A percentile compares a stretch with the other conserved stretches of the same genome.
Evolutionary conservation across 2,329 filamentous ascomycete genomes (phyloP).

Genomic region (Amauroascus verrucosus): DNA sequence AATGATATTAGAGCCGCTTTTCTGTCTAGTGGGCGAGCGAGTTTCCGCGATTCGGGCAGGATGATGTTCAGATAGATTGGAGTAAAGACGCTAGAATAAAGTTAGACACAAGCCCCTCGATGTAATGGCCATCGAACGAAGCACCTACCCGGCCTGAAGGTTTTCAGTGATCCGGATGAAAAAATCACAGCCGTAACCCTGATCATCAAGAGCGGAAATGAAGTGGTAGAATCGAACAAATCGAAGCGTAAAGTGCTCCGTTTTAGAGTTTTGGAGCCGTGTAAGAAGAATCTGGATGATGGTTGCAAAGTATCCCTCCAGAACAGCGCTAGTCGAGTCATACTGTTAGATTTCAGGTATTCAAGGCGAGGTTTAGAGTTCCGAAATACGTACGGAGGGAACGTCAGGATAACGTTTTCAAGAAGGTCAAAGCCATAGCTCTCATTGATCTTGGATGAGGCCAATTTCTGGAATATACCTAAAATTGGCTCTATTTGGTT

Average conservation of each 20-base stretch:
- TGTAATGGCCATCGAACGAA: not conserved
- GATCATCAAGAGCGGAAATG: conserved; percentile 65
- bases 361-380: not conserved
- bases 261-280: conserved; percentile 58
- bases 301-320: conserved; percentile 67
- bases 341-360: not conserved
- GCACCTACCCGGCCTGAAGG: conserved; percentile 56
- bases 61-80: conserved; percentile 80
- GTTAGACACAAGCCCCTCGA: conserved; percentile 13
- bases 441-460: conserved; percentile 74
- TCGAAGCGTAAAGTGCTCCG: conserved; percentile 73
- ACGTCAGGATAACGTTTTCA: conserved; percentile 63
- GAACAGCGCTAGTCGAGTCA: conserved; percentile 40
- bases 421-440: conserved; percentile 80
- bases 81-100: conserved; percentile 46
- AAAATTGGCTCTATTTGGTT: conserved; percentile 79
- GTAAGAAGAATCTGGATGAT: conserved; percentile 76
- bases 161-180: conserved; percentile 77
- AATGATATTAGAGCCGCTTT: conserved; percentile 90
- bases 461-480: conserved; percentile 90
- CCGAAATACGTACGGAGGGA: conserved; percentile 53
- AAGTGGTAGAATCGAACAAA: conserved; percentile 95
- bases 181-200: conserved; percentile 82
- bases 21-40: conserved; percentile 77
- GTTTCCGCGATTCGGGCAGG: conserved; percentile 76